Evolutionary conservation across 163 green algal species (phyloP).

Genomic region (Coccomyxa subellipsoidea): DNA sequence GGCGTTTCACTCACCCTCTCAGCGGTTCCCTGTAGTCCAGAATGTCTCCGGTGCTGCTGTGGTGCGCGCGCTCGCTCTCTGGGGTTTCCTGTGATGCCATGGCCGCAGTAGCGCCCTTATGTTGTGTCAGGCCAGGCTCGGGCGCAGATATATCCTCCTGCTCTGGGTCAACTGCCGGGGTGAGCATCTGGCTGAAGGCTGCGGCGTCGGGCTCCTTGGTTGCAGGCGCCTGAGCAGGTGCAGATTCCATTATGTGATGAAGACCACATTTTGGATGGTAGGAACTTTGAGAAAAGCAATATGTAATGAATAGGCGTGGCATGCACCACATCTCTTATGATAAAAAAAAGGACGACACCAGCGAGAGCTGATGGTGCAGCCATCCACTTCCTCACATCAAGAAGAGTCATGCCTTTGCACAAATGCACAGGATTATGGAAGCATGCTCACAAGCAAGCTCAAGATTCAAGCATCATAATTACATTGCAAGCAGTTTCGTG

Average conservation of each 20-base stretch:
- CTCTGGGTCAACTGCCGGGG: neutral
- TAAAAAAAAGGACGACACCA: no score
- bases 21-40: neutral
- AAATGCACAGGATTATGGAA: no score
- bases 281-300: neutral
- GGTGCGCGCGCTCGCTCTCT: neutral
- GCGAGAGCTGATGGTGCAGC: no score
- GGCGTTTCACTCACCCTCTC: neutral
- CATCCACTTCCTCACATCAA: no score
- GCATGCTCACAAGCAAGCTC: neutral
- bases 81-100: neutral
- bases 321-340: no score
- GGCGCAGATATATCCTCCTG: neutral
- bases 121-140: neutral
- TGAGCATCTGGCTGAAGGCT: constrained; percentile 7
- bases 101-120: neutral
- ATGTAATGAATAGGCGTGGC: no score
- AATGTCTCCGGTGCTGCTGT: neutral
- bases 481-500: no score
- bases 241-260: no score
- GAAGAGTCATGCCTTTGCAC: no score
- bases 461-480: no score
- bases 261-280: no score
- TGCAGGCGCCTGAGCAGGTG: neutral
- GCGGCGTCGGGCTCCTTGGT: neutral